A percentile compares a stretch with the other conserved stretches of the same genome.
Evolutionary conservation across 805 yeast species (phyloP).

Genomic region (Middelhovenomyces tepae): DNA sequence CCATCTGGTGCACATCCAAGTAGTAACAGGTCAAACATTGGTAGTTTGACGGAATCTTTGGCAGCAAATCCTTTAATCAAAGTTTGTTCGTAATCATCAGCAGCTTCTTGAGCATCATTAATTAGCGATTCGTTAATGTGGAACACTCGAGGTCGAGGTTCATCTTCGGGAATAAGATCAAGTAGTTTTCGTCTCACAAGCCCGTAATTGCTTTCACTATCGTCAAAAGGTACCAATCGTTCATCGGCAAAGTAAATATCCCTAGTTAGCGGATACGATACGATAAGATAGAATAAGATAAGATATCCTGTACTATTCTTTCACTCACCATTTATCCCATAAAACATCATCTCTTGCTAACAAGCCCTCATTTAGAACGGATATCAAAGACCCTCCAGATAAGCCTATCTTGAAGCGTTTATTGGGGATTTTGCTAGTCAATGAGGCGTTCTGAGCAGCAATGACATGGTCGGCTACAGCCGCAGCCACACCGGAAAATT

Average conservation of each 20-base stretch:
- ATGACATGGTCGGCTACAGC: constrained; percentile 95
- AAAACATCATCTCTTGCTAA: constrained; percentile 65
- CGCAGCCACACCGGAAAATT: constrained; percentile 82
- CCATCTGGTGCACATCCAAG: constrained; percentile 99
- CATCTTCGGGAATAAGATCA: constrained; percentile 50
- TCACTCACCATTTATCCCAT: constrained; percentile 72
- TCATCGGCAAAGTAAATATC: constrained; percentile 96
- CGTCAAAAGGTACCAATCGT: constrained; percentile 80
- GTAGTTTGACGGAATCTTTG: constrained; percentile 91
- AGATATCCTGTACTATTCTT: background rate
- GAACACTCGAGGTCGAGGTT: constrained; percentile 57
- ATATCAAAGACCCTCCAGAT: constrained; percentile 86
- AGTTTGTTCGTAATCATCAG: constrained; percentile 83
- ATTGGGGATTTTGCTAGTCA: constrained; percentile 38
- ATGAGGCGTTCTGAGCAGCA: constrained; percentile 72
- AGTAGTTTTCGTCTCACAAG: constrained; percentile 73
- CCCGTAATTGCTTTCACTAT: constrained; percentile 84
- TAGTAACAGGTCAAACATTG: constrained; percentile 83
- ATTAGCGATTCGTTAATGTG: constrained; percentile 75
- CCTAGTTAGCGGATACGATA: constrained; percentile 11
- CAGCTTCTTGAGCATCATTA: constrained; percentile 65
- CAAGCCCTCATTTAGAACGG: constrained; percentile 80
- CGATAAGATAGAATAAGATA: no score
- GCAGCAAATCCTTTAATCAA: constrained; percentile 87
- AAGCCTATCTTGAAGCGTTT: constrained; percentile 82